Evolutionary conservation across 2,329 filamentous ascomycete genomes (phyloP), one percentile per base, ranked within the genome.

Genomic region (Beauveria sp.): DNA sequence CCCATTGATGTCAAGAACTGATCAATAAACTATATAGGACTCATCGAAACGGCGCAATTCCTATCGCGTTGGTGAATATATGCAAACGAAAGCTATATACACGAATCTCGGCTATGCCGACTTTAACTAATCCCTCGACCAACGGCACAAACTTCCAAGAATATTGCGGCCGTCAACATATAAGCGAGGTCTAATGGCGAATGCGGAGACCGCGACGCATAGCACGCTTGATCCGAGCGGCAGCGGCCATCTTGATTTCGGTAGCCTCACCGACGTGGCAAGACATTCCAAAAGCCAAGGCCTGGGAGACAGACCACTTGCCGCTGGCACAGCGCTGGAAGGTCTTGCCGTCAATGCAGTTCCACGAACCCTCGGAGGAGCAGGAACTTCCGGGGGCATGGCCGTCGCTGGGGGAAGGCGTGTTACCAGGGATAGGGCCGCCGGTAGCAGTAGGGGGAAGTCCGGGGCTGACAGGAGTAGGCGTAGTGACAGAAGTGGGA

Each of bases 241-340:
- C 67, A 0, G 61, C 28, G 0, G 46, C 57, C 66, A 82, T 75
- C 22, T 69, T 71, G 34, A 83, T 70, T 0, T 70, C 64, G 7
- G 70, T 66, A 2, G 73, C 71, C 62, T 80, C 70, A 0, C 82
- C 82, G 0, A 67, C 58, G 1, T 68, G 67, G 69, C 82, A 85
- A 0, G 62, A 66, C 0, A 79, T 80, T 1, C 82, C 82, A 0
- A 70, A 67, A 0, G 82, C 77, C 14, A 85, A 66, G 0, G 64
- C 47, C 63, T 77, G 75, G 2, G 70, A 60, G 0, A 71, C 67
- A 2, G 81, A 80, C 82, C 82, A 85, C 0, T 65, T 43, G 9
- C 82, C 81, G 2, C 76, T 78, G 8, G 76, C 82, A 62, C 82
- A 85, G 53, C 80, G 81, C 70, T 85, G 81, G 77, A 77, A 85